These are phyloP conservation scores for Lasiosphaeriaceae sp. DNA, from an alignment of 495 filamentous ascomycete genomes.

Conservation along the genomic window DNA sequence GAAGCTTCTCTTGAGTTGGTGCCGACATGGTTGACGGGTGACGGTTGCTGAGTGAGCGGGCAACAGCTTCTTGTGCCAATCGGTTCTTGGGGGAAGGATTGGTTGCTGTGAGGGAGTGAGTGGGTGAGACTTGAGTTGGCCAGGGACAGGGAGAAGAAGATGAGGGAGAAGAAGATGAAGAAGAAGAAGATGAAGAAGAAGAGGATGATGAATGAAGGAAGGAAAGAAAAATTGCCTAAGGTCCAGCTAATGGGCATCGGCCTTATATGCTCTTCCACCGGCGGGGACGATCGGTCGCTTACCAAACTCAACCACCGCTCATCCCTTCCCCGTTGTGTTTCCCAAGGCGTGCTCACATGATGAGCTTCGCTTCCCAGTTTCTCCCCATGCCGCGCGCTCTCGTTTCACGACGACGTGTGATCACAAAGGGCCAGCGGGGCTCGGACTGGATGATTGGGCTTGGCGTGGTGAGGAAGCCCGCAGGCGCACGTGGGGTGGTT, in stretches of 20 bases:
- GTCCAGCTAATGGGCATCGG: background rate
- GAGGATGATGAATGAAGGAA: background rate
- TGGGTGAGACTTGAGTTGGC: too few species aligned
- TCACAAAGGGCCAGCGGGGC: background rate
- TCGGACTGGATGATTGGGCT: background rate
- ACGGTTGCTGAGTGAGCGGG: background rate
- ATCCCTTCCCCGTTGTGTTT: background rate
- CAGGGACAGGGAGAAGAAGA: too few species aligned
- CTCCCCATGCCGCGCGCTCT: background rate
- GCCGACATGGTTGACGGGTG: background rate
- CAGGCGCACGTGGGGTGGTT: background rate
- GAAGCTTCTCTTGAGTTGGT: slow-evolving; percentile 9
- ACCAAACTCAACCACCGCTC: background rate
- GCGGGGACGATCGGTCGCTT: background rate
- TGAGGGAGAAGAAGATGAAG: background rate
- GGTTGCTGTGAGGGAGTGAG: too few species aligned
- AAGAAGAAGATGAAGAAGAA: background rate
- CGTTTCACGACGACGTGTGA: background rate
- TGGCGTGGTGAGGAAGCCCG: background rate
- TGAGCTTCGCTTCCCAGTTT: background rate
- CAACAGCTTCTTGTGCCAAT: background rate
- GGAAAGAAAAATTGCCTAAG: background rate
- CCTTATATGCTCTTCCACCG: background rate
- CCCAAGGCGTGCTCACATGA: background rate
- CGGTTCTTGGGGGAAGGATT: too few species aligned